These are phyloP conservation scores for Aspergillus sp. DNA, from an alignment of 2,329 filamentous ascomycete genomes.

Conservation along the genomic window DNA sequence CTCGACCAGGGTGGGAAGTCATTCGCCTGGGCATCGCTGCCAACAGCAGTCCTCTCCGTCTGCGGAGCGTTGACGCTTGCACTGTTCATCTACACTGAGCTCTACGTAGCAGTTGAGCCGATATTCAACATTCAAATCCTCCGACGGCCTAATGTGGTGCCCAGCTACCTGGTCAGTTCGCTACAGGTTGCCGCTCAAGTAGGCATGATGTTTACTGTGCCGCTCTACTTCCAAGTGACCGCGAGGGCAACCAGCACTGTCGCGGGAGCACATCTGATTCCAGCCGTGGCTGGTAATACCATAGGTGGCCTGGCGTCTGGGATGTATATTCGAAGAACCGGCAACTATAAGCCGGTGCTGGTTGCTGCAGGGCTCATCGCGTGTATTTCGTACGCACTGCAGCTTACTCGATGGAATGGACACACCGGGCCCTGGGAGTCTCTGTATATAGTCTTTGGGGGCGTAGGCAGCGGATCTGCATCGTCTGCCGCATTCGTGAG, in stretches of 20 bases:
- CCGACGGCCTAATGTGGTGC: slow-evolving; percentile 27
- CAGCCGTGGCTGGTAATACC: slow-evolving; percentile 67
- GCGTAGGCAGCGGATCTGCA: slow-evolving; percentile 52
- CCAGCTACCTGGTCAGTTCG: slow-evolving; percentile 44
- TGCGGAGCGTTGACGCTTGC: slow-evolving; percentile 16
- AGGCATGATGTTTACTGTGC: slow-evolving; percentile 64
- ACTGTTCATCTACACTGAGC: slow-evolving; percentile 33
- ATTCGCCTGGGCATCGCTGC: slow-evolving; percentile 31
- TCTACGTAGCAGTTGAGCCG: slow-evolving; percentile 32
- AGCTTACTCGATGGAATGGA: slow-evolving; percentile 60
- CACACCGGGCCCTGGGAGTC: slow-evolving; percentile 57
- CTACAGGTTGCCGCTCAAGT: slow-evolving; percentile 60
- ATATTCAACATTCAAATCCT: slow-evolving; percentile 39
- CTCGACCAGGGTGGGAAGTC: slow-evolving; percentile 52
- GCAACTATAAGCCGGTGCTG: slow-evolving; percentile 58
- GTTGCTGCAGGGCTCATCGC: slow-evolving; percentile 53
- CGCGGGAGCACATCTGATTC: slow-evolving; percentile 63
- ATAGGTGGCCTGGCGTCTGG: slow-evolving; percentile 62
- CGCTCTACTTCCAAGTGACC: slow-evolving; percentile 69
- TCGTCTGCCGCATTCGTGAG: slow-evolving; percentile 51
- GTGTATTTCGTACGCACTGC: slow-evolving; percentile 52
- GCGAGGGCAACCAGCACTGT: slow-evolving; percentile 56
- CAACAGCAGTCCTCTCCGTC: slow-evolving; percentile 19
- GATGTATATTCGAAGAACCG: slow-evolving; percentile 57
- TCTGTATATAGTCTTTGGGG: slow-evolving; percentile 60